A percentile compares a stretch with the other conserved stretches of the same genome.
Evolutionary conservation across 2,329 filamentous ascomycete species (phyloP).

Genomic region (Penicillium sp.): DNA sequence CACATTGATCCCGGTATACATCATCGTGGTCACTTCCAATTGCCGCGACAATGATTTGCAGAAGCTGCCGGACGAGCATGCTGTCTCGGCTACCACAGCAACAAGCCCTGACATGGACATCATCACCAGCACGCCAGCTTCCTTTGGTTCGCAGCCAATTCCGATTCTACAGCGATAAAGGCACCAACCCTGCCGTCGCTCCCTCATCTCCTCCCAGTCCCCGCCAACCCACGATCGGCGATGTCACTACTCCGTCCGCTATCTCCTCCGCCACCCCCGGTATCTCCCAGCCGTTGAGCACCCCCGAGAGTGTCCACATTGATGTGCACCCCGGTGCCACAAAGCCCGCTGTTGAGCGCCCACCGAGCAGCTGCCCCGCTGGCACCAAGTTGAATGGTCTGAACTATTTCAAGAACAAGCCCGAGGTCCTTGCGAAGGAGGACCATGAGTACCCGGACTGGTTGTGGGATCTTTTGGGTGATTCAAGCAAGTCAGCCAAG

Average conservation of each 20-base stretch:
- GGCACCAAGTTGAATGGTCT: slow-evolving; percentile 44
- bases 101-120: slow-evolving; percentile 27
- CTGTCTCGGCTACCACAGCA: slow-evolving; percentile 39
- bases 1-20: background rate
- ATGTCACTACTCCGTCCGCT: slow-evolving; percentile 36
- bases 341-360: slow-evolving; percentile 29
- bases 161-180: slow-evolving; percentile 35
- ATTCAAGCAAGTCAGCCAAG: slow-evolving; percentile 33
- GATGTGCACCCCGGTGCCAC: slow-evolving; percentile 27
- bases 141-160: slow-evolving; percentile 31
- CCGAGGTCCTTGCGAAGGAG: slow-evolving; percentile 45
- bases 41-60: slow-evolving; percentile 39
- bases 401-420: slow-evolving; percentile 50
- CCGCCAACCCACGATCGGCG: slow-evolving; percentile 32
- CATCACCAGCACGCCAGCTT: slow-evolving; percentile 30
- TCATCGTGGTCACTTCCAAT: background rate
- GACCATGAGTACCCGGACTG: slow-evolving; percentile 51
- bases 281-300: slow-evolving; percentile 43
- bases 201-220: slow-evolving; percentile 33
- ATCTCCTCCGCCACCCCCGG: slow-evolving; percentile 42
- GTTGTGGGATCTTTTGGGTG: slow-evolving; percentile 47
- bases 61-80: slow-evolving; percentile 41
- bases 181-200: slow-evolving; percentile 26
- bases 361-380: slow-evolving; percentile 39
- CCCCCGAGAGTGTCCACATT: slow-evolving; percentile 33